Percentiles rank a stretch among this genome's conserved stretches.
These are phyloP conservation scores for Hypoxylon sp. DNA, from an alignment of 2,329 filamentous ascomycete species.

Conservation along the genomic window DNA sequence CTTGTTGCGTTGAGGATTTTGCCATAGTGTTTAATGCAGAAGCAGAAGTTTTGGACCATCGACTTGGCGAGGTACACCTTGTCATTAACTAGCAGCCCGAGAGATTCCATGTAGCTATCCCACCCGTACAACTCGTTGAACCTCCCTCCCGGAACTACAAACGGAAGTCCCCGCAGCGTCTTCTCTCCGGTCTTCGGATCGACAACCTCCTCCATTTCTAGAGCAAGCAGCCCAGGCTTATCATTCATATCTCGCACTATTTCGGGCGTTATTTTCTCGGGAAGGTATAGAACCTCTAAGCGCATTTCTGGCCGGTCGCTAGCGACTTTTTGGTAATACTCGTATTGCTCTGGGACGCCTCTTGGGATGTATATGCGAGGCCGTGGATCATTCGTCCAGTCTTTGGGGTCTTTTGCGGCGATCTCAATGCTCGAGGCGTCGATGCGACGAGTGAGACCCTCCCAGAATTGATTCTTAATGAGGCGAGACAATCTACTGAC, in stretches of 20 bases:
- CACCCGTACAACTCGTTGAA: constrained; percentile 99
- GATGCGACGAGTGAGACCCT: constrained; percentile 88
- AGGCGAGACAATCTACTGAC: constrained; percentile 88
- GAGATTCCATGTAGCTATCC: constrained; percentile 99
- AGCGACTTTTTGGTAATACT: constrained; percentile 89
- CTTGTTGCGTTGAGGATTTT: constrained; percentile 98
- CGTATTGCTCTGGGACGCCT: constrained; percentile 87
- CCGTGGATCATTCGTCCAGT: constrained; percentile 91
- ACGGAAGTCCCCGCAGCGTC: constrained; percentile 84
- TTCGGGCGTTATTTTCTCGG: constrained; percentile 82
- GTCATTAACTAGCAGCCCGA: constrained; percentile 89
- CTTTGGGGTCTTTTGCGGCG: constrained; percentile 91
- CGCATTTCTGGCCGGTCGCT: constrained; percentile 84
- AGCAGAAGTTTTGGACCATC: constrained; percentile 97
- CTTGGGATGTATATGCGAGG: constrained; percentile 92
- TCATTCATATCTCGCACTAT: constrained; percentile 86
- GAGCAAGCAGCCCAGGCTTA: constrained; percentile 88
- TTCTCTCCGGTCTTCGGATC: constrained; percentile 78
- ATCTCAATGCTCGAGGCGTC: constrained; percentile 89
- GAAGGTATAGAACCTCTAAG: constrained; percentile 86
- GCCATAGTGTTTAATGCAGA: constrained; percentile 98
- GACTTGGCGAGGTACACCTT: constrained; percentile 89
- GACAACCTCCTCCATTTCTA: constrained; percentile 85
- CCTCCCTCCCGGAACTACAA: constrained; percentile 95
- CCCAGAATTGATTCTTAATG: constrained; percentile 94